Evolutionary conservation across 257 asterid genomes (phyloP), one percentile per base, ranked within the genome.

Genomic region (Ehretia macrophylla): DNA sequence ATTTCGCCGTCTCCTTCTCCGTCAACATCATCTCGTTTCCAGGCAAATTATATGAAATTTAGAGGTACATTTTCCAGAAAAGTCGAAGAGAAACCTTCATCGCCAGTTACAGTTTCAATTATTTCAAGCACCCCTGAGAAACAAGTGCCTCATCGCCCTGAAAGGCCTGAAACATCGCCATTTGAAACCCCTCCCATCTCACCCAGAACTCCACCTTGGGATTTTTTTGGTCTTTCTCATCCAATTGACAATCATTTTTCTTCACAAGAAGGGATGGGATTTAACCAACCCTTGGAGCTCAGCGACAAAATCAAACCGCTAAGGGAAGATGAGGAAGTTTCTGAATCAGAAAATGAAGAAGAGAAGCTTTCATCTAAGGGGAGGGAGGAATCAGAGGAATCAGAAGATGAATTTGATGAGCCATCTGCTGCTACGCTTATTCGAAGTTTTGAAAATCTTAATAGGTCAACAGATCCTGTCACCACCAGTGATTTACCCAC

Each of bases 151-250:
- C 83, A 77, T 37, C 71, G 89, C 14, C 14, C 60, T 17, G 87
- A 67, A 56, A 79, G 71, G 55, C 84, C 79, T 23, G 90, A 85
- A 65, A 50, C 69, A 17, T 65, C 81, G 32, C 55, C 79, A 5
- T 66, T 74, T 68, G 86, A 75, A 60, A 60, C 75, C 58, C 68
- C 88, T 64, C 66, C 80, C 79, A 13, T 87, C 79, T n/a, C n/a
- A n/a, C n/a, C n/a, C n/a, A n/a, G n/a, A 76, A 75, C 77, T 58
- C 75, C 94, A 13, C 97, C 99, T 2, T 89, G 99, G 99, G 97
- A 93, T 65, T 93, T 78, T 75, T 93, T 93, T 59, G 96, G 92
- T 66, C 90, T 83, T 66, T 79, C 80, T 65, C 70, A 82, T 82
- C 85, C 87, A 5, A 68, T 79, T 22, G 90, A 83, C 59, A 64